A percentile compares a stretch with the other conserved stretches of the same genome.
phyloP scores from a whole-genome alignment of 108 stramenopile genomes.

The Skeletonema tropicum region DNA sequence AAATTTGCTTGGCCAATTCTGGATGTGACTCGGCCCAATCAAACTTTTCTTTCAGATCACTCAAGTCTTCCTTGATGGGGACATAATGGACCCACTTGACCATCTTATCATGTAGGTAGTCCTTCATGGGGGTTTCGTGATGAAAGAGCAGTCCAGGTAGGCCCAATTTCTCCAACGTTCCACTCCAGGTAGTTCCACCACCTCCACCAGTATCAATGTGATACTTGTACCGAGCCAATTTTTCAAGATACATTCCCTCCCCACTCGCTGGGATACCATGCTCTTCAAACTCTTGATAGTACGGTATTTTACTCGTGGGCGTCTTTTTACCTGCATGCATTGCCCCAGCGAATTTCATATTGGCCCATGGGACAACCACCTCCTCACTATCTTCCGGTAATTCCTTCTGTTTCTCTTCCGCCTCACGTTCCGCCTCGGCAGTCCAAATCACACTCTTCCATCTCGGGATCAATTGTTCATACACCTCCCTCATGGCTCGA shows the following conservation, averaged over 20 bases:
- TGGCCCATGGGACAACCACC: constrained; percentile 19
- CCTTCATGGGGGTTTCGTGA: constrained; percentile 9
- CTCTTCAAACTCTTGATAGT: constrained; percentile 21
- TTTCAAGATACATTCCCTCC: constrained; percentile 15
- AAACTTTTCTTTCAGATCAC: constrained; percentile 20
- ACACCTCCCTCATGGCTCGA: constrained; percentile 20
- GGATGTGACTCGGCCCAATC: constrained; percentile 20
- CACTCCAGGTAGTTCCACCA: constrained; percentile 35
- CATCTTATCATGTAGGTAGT: constrained; percentile 14
- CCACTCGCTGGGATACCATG: constrained; percentile 27
- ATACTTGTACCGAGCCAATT: constrained; percentile 32
- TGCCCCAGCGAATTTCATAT: constrained; percentile 28
- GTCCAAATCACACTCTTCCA: constrained; percentile 39
- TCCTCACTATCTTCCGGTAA: neutral
- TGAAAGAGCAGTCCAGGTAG: constrained; percentile 15
- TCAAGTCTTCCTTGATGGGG: constrained; percentile 13
- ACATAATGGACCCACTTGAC: constrained; percentile 17
- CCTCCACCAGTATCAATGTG: constrained; percentile 52
- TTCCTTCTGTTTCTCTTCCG: constrained; percentile 6
- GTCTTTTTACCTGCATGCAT: constrained; percentile 19
- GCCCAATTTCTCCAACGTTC: constrained; percentile 29
- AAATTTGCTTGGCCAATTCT: constrained; percentile 11
- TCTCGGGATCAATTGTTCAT: constrained; percentile 22
- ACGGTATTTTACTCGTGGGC: neutral
- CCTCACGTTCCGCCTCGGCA: constrained; percentile 33